Conservation (phyloP, 208 protist genomes). For the Leishmania turanica region DNA sequence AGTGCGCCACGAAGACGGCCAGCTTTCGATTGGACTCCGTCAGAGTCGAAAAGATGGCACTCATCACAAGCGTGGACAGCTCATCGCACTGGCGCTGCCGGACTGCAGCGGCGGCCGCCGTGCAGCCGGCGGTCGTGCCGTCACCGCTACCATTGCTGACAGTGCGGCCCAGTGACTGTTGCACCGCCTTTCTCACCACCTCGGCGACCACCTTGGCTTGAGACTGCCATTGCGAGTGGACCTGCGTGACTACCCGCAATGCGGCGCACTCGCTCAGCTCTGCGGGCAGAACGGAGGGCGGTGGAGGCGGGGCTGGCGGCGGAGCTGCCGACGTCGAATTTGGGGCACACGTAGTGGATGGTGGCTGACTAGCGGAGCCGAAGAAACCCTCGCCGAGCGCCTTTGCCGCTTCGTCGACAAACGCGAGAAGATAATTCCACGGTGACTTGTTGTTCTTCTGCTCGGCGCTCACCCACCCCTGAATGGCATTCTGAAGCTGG, state of each 20-base stretch:
- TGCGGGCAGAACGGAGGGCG: constrained; percentile 15
- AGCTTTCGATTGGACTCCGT: constrained; percentile 56
- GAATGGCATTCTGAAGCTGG: constrained; percentile 34
- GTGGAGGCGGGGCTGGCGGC: background rate
- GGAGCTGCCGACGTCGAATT: background rate
- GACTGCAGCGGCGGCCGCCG: background rate
- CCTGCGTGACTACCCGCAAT: constrained; percentile 35
- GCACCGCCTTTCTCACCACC: constrained; percentile 24
- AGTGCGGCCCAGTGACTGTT: constrained; percentile 18
- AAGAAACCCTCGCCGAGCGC: constrained; percentile 55
- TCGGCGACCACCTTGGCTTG: constrained; percentile 17
- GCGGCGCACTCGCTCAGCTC: constrained; percentile 29
- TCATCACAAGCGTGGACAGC: constrained; percentile 26
- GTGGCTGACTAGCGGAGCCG: background rate
- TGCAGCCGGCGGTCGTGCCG: background rate
- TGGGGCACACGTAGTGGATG: background rate
- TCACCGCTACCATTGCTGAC: background rate
- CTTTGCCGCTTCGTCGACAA: constrained; percentile 31
- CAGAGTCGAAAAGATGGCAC: constrained; percentile 32
- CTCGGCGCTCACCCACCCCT: constrained; percentile 44
- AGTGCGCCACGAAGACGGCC: constrained; percentile 29
- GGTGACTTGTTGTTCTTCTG: constrained; percentile 23
- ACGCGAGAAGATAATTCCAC: constrained; percentile 38
- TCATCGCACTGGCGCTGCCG: constrained; percentile 29
- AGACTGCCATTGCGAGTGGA: constrained; percentile 46